Base-by-base conservation (phyloP, 1,139 yeast genomes). In the Arxiozyma telluris region DNA sequence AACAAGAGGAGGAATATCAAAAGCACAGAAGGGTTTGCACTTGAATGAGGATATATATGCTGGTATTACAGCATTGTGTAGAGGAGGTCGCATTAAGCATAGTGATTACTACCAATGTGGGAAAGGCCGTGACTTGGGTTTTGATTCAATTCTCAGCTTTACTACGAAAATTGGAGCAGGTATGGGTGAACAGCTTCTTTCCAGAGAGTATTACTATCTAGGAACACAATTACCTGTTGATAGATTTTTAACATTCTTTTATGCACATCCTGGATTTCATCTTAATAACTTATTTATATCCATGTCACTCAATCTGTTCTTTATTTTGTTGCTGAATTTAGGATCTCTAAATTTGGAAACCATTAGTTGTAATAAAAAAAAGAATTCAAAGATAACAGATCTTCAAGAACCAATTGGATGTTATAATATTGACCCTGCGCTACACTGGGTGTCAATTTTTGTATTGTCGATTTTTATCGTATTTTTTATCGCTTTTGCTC, bases 261-360 rank as follows among this genome's bases (percentile, higher is more conserved):
- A 88, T 71, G 96, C 96, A 0, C 96, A 89, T 64, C 89, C 96
- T 0, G 96, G 96, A 0, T 89, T 89, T 65, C 96, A 89, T 65
- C 73, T 89, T 59, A 89, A 89, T 65, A 89, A 89, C 63, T 74
- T 87, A 45, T 85, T 88, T 61, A 88, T 89, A 53, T 82, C 87
- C 58, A 67, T 88, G 6, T 87, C 96, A 0, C 77, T 88, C 4
- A 85, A 86, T 59, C 65, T 87, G 55, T 85, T 89, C 61, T 77
- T 87, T 77, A 64, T 86, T 46, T 80, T 87, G 1, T 70, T 86
- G 55, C 72, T 87, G 2, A 84, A 84, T 66, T 67, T 89, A 52
- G 90, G 93, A 0, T 77, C 91, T 0, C 69, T 89, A 58, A 76
- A 75, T 34, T 76, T 80, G 59, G 91, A 84, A 59, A 75, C 83